Evolutionary conservation across 2,329 filamentous ascomycete genomes (phyloP).

Genomic region (Ceratocystis alfenasii): DNA sequence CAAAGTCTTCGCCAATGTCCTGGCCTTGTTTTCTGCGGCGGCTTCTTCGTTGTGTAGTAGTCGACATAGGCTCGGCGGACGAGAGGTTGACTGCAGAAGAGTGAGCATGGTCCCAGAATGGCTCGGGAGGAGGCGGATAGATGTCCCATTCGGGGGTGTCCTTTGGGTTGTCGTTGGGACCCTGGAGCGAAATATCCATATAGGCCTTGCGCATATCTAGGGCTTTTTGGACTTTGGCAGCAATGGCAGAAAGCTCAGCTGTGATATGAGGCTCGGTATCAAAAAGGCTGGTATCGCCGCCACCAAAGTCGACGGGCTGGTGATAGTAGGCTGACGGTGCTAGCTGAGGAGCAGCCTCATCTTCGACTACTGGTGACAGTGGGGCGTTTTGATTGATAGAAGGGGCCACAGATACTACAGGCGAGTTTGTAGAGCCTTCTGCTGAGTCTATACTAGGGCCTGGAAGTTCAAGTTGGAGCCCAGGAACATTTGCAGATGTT

Average conservation of each 20-base stretch:
- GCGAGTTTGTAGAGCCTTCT: slow-evolving; percentile 17
- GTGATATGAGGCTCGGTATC: slow-evolving; percentile 69
- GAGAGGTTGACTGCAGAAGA: slow-evolving; percentile 19
- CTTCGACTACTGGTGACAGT: slow-evolving; percentile 13
- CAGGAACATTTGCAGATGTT: slow-evolving; percentile 6
- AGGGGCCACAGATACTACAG: slow-evolving; percentile 8
- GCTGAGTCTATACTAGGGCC: slow-evolving; percentile 15
- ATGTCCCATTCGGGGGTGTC: slow-evolving; percentile 74
- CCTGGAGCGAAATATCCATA: slow-evolving; percentile 71
- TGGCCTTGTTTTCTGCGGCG: slow-evolving; percentile 64
- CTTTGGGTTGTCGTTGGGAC: slow-evolving; percentile 73
- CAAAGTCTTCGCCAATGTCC: slow-evolving; percentile 85
- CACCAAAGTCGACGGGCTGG: slow-evolving; percentile 18
- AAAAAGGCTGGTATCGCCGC: slow-evolving; percentile 38
- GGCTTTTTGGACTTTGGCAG: slow-evolving; percentile 81
- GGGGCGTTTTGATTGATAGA: background rate
- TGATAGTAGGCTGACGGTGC: slow-evolving; percentile 7
- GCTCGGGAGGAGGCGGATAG: slow-evolving; percentile 83
- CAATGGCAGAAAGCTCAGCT: slow-evolving; percentile 73
- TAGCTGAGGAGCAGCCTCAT: background rate
- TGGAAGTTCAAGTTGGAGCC: slow-evolving; percentile 14
- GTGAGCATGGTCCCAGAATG: slow-evolving; percentile 57
- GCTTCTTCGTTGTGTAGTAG: slow-evolving; percentile 26
- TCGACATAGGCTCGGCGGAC: slow-evolving; percentile 22
- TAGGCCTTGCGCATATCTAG: slow-evolving; percentile 81